Base-by-base conservation (phyloP, 2,329 filamentous ascomycete genomes). In the Xylaria sp. region DNA sequence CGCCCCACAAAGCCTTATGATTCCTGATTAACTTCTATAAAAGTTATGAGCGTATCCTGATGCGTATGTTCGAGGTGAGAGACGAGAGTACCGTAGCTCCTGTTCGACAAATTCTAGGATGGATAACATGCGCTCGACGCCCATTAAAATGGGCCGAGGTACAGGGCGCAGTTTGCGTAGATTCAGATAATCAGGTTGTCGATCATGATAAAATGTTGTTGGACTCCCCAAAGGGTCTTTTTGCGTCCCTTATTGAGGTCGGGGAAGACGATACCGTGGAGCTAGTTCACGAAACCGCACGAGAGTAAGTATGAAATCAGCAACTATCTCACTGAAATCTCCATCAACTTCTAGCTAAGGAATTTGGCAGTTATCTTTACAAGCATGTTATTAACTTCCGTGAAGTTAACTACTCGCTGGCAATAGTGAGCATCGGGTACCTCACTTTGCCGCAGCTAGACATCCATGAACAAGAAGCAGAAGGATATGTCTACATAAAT, bases 81-180 rank as follows among this genome's bases (percentile, higher is more conserved):
- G 41, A 49, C 21, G 17, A 57, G 27, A 31, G 51, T 15, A 51
- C 67, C 31, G 51, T 47, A 23, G 17, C 53, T 13, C 44, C 67
- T 38, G 62, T 70, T 21, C 46, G 63, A 51, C 63, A 63, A 51
- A 53, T 77, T 21, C 63, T 78, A n/a, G 72, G 73, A 17, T 77
- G 73, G 75, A 67, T 77, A 49, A 68, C 71, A 5, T 76, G 72
- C 60, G 71, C 73, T 10, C 70, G 68, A 37, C 67, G 76, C 38
- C 69, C 75, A 3, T 58, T 78, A n/a, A 73, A 72, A 54, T 74
- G 71, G 73, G 68, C 72, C 41, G 76, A 78, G 54, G 69, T 77
- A 21, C 76, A 77, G 65, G 69, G 67, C 13, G 67, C 70, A 17
- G 62, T 72, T 37, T 71, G 74, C 3, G 69, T 76, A 19, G 63